These are phyloP conservation scores for Planoprotostelium fungivorum DNA, from an alignment of 78 protist species.

Conservation along the genomic window DNA sequence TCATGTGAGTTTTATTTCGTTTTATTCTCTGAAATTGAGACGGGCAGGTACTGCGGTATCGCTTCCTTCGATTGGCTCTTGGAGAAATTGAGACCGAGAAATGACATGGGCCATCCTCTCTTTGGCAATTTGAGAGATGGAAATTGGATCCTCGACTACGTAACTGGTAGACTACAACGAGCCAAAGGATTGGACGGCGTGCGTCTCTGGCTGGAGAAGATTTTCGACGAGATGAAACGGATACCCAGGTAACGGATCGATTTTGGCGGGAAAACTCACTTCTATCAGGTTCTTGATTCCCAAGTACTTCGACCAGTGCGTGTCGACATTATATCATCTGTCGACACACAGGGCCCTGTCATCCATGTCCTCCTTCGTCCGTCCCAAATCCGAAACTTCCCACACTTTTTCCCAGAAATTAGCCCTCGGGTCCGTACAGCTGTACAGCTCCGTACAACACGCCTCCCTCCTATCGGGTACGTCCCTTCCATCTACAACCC, in stretches of 20 bases:
- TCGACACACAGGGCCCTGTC: slow-evolving; percentile 13
- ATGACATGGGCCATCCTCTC: slow-evolving; percentile 79
- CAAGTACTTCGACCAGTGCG: slow-evolving; percentile 29
- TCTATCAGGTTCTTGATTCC: slow-evolving; percentile 29
- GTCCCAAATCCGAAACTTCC: background rate
- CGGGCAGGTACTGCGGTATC: background rate
- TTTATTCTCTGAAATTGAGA: too few relatives aligned
- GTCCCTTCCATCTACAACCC: background rate
- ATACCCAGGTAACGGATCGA: slow-evolving; percentile 20
- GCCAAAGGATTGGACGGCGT: background rate
- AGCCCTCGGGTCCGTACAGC: slow-evolving; percentile 55
- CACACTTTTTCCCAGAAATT: slow-evolving; percentile 15
- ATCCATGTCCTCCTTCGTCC: slow-evolving; percentile 18
- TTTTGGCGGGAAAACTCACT: background rate
- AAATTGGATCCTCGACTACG: slow-evolving; percentile 73
- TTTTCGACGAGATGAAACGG: slow-evolving; percentile 20
- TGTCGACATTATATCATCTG: slow-evolving; percentile 12
- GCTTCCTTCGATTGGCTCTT: background rate
- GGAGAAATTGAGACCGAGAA: background rate
- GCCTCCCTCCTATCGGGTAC: background rate
- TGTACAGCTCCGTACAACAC: slow-evolving; percentile 17
- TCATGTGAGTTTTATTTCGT: background rate
- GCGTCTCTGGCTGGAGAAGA: slow-evolving; percentile 10
- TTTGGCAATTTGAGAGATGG: slow-evolving; percentile 72
- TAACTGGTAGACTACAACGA: slow-evolving; percentile 23